phyloP scores from a whole-genome alignment of 768 basidiomycete genomes.

The Peribolospora kevripleyi region DNA sequence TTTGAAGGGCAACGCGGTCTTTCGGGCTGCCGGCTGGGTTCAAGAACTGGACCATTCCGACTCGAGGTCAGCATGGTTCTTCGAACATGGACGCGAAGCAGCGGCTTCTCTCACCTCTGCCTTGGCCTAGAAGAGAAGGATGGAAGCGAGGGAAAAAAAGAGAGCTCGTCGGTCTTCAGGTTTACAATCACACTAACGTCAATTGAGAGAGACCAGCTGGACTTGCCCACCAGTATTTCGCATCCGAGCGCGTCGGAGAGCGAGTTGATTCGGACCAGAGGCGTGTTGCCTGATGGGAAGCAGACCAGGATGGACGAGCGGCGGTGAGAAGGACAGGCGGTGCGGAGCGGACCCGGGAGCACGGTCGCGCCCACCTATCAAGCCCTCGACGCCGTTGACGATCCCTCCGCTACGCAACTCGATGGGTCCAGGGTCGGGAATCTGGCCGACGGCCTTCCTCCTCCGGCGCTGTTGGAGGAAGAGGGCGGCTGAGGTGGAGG shows the following conservation, averaged over 20 bases:
- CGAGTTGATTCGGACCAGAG: constrained; percentile 70
- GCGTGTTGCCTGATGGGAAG: constrained; percentile 56
- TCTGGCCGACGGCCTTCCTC: constrained; percentile 10
- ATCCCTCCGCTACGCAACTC: constrained; percentile 40
- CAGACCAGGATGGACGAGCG: background rate
- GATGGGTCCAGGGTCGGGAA: constrained; percentile 16
- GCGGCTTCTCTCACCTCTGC: constrained; percentile 38
- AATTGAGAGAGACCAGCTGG: too few relatives aligned
- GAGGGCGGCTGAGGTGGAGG: constrained; percentile 38
- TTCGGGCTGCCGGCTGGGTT: constrained; percentile 97
- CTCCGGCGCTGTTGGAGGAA: constrained; percentile 31
- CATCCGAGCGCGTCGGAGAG: constrained; percentile 74
- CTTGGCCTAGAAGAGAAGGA: constrained; percentile 33
- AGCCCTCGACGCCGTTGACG: constrained; percentile 49
- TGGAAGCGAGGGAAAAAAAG: background rate
- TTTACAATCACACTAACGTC: background rate
- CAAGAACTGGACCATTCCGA: constrained; percentile 35
- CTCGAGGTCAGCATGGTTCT: background rate
- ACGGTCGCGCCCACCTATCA: constrained; percentile 38
- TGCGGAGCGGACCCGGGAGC: background rate
- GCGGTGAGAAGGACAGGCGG: background rate
- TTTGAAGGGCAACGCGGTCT: constrained; percentile 80
- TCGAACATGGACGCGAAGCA: constrained; percentile 1
- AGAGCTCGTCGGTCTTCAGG: too few relatives aligned
- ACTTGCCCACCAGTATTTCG: constrained; percentile 41